Evolutionary conservation across 139 green algal species (phyloP).

Genomic region (Cymbomonas tetramitiformis): DNA sequence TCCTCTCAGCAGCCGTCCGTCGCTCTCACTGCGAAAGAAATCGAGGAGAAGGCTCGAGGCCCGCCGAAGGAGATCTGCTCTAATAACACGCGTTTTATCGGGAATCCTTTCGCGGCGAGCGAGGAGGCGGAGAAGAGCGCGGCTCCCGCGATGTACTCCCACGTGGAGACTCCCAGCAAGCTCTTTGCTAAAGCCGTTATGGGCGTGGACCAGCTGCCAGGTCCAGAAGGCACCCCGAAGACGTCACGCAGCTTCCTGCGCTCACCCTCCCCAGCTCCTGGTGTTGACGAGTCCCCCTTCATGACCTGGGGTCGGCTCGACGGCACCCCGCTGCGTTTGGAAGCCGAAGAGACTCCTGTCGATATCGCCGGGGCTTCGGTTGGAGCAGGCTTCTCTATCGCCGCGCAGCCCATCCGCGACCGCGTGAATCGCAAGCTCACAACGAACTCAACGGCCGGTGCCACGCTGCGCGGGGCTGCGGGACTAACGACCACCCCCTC

Average conservation of each 20-base stretch:
- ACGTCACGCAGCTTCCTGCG: constrained; percentile 15
- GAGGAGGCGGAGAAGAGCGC: constrained; percentile 4
- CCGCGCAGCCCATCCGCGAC: too few relatives aligned
- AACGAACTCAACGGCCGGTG: too few relatives aligned
- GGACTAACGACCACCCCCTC: too few relatives aligned
- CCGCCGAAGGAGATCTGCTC: constrained; percentile 19
- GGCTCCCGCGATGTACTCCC: too few relatives aligned
- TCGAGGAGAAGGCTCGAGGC: not conserved
- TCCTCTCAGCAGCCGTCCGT: too few relatives aligned
- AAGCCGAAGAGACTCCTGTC: too few relatives aligned
- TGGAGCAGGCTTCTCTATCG: too few relatives aligned
- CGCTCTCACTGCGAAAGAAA: constrained; percentile 16
- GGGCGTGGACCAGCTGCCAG: not conserved
- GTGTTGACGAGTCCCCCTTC: constrained; percentile 27
- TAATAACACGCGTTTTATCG: constrained; percentile 27
- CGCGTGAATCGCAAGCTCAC: too few relatives aligned
- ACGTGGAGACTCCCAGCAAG: too few relatives aligned
- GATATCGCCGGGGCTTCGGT: too few relatives aligned
- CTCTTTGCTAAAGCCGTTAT: too few relatives aligned
- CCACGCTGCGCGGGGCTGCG: too few relatives aligned
- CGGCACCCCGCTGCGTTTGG: constrained; percentile 27
- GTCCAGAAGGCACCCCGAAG: not conserved
- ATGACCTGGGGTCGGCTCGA: constrained; percentile 37
- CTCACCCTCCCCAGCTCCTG: constrained; percentile 23
- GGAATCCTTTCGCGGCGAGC: constrained; percentile 10